Evolutionary conservation across 768 basidiomycete genomes (phyloP).

Genomic region (Mycena olivaceomarginata): DNA sequence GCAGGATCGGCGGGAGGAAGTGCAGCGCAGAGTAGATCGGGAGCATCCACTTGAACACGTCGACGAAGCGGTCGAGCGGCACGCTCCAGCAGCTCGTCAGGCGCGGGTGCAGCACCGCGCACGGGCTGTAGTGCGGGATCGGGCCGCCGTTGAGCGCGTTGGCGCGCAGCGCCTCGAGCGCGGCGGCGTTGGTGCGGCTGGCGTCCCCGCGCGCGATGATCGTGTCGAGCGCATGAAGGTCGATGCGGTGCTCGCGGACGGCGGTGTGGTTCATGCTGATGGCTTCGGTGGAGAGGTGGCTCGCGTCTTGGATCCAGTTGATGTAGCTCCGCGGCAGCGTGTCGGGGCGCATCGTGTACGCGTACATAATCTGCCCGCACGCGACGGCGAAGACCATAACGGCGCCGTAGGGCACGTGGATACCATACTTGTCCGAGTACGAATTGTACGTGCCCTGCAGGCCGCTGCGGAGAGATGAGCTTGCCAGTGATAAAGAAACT

Average conservation of each 20-base stretch:
- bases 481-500: neutral
- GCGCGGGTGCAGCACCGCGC: constrained; percentile 87
- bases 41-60: constrained; percentile 90
- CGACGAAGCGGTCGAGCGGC: constrained; percentile 82
- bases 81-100: constrained; percentile 75
- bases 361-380: constrained; percentile 44
- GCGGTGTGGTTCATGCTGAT: constrained; percentile 78
- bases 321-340: constrained; percentile 85
- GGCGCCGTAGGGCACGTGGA: constrained; percentile 38
- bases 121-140: constrained; percentile 75
- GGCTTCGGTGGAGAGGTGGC: constrained; percentile 75
- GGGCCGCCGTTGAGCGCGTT: constrained; percentile 56
- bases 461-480: constrained; percentile 63
- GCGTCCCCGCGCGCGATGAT: constrained; percentile 72
- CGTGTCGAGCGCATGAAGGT: constrained; percentile 74
- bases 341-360: constrained; percentile 39
- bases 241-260: constrained; percentile 74
- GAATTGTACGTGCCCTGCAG: constrained; percentile 83
- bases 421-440: constrained; percentile 58
- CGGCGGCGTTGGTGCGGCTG: constrained; percentile 68
- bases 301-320: constrained; percentile 76
- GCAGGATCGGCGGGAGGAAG: constrained; percentile 89
- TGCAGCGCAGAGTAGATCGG: constrained; percentile 94
- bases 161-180: constrained; percentile 66
- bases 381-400: constrained; percentile 40